Percentiles rank a stretch among this genome's conserved stretches.
Evolutionary conservation across 2,329 filamentous ascomycete genomes (phyloP).

Genomic region (Aspergillus novofumigatus): DNA sequence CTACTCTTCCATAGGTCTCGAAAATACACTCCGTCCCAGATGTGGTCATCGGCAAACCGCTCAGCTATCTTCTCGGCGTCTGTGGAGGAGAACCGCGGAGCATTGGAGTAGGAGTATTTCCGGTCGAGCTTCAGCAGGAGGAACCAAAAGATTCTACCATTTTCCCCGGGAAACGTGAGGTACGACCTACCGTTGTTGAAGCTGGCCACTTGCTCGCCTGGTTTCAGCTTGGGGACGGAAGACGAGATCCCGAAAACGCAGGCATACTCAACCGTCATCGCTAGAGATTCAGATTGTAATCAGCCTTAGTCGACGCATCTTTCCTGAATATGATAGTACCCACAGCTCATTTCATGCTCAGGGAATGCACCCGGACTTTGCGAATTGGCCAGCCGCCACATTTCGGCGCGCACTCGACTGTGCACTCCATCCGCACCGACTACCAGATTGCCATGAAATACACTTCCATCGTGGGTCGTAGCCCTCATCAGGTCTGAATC

Average conservation of each 20-base stretch:
- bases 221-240: constrained; percentile 2
- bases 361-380: neutral
- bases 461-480: constrained; percentile 9
- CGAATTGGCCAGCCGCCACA: constrained; percentile 22
- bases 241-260: constrained; percentile 25
- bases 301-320: neutral
- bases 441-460: constrained; percentile 28
- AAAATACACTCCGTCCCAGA: constrained; percentile 13
- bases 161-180: constrained; percentile 11
- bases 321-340: too few species aligned
- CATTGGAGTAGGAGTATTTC: constrained; percentile 12
- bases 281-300: neutral
- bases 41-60: neutral
- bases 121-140: constrained; percentile 18
- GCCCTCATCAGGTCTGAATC: constrained; percentile 3
- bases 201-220: constrained; percentile 7
- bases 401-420: constrained; percentile 33
- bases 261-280: constrained; percentile 18
- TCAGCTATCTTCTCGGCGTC: constrained; percentile 8
- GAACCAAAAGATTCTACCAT: constrained; percentile 20
- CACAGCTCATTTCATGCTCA: neutral
- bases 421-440: constrained; percentile 43
- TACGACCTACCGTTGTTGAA: constrained; percentile 9
- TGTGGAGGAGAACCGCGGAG: constrained; percentile 11
- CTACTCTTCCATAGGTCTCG: constrained; percentile 16